These are phyloP conservation scores for Drechslerella stenobrocha DNA, from an alignment of 2,329 filamentous ascomycete genomes.

Conservation along the genomic window DNA sequence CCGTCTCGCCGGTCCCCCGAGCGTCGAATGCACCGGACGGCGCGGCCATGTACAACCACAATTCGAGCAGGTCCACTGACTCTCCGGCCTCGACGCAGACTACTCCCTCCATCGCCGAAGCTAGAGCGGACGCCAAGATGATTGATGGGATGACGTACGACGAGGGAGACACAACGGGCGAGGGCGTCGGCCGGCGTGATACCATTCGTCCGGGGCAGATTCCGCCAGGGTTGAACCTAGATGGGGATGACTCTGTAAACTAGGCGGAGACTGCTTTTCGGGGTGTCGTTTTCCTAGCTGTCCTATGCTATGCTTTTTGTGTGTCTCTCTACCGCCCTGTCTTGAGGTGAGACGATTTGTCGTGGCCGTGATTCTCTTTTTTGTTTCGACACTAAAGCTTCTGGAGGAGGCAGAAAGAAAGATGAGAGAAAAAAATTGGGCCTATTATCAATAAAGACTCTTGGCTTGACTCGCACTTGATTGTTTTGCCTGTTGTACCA, in stretches of 20 bases:
- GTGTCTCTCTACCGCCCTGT: not conserved
- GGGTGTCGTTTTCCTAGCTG: not conserved
- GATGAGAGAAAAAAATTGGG: slow-evolving; percentile 4
- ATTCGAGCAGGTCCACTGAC: slow-evolving; percentile 37
- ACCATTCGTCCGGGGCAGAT: slow-evolving; percentile 45
- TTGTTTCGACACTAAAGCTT: no score
- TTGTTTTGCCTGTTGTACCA: no score
- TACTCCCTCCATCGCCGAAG: slow-evolving; percentile 49
- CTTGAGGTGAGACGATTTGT: not conserved
- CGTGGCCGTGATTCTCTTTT: not conserved
- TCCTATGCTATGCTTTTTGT: not conserved
- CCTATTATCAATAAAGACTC: no score
- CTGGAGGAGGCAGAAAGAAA: no score
- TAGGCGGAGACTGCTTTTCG: slow-evolving; percentile 3
- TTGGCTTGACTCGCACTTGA: no score
- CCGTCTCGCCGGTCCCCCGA: slow-evolving; percentile 39
- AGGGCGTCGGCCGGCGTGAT: slow-evolving; percentile 37
- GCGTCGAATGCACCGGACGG: slow-evolving; percentile 39
- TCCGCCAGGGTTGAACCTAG: slow-evolving; percentile 23
- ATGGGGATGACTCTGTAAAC: slow-evolving; percentile 20
- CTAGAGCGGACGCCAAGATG: slow-evolving; percentile 51
- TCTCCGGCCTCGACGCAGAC: slow-evolving; percentile 49
- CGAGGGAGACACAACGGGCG: slow-evolving; percentile 49
- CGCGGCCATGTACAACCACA: slow-evolving; percentile 12
- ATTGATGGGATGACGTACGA: slow-evolving; percentile 53